These are phyloP conservation scores for Penicillium simplicissimum DNA, from an alignment of 495 filamentous ascomycete species.

Conservation along the genomic window DNA sequence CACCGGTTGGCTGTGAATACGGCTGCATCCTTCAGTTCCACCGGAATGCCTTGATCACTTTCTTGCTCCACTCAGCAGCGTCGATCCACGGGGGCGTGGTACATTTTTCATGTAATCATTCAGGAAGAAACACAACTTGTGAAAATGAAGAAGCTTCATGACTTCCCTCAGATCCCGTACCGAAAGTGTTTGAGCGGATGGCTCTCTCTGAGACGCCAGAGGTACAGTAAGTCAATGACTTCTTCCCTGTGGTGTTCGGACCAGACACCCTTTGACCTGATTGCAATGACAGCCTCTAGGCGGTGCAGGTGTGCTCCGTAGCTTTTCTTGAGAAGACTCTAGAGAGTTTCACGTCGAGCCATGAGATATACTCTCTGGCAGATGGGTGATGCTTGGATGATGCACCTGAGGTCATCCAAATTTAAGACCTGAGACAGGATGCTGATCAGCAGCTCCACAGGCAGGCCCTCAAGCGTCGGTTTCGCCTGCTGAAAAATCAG, in stretches of 20 bases:
- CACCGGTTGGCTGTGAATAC: too few species aligned
- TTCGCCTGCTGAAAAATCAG: slow-evolving; percentile 11
- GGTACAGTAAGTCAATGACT: slow-evolving; percentile 22
- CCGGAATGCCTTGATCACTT: background rate
- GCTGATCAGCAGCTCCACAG: slow-evolving; percentile 23
- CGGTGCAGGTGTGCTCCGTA: slow-evolving; percentile 15
- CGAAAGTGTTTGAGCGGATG: background rate
- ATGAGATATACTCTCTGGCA: slow-evolving; percentile 24
- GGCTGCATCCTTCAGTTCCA: too few species aligned
- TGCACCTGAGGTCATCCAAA: slow-evolving; percentile 16
- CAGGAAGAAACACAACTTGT: slow-evolving; percentile 17
- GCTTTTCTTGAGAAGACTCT: slow-evolving; percentile 9
- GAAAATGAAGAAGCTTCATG: slow-evolving; percentile 18
- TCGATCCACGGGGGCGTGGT: slow-evolving; percentile 18
- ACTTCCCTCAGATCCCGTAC: slow-evolving; percentile 9
- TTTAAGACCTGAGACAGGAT: slow-evolving; percentile 20
- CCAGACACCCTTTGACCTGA: slow-evolving; percentile 16
- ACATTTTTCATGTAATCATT: slow-evolving; percentile 17
- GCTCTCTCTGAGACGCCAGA: slow-evolving; percentile 24
- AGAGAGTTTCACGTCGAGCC: slow-evolving; percentile 17
- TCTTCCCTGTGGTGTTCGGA: slow-evolving; percentile 5
- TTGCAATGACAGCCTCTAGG: slow-evolving; percentile 21
- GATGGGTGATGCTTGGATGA: slow-evolving; percentile 23
- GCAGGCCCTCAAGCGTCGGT: slow-evolving; percentile 25
- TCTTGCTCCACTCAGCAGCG: slow-evolving; percentile 9